Conservation (phyloP, 108 stramenopile genomes). For the Mediolabrus comicus region DNA sequence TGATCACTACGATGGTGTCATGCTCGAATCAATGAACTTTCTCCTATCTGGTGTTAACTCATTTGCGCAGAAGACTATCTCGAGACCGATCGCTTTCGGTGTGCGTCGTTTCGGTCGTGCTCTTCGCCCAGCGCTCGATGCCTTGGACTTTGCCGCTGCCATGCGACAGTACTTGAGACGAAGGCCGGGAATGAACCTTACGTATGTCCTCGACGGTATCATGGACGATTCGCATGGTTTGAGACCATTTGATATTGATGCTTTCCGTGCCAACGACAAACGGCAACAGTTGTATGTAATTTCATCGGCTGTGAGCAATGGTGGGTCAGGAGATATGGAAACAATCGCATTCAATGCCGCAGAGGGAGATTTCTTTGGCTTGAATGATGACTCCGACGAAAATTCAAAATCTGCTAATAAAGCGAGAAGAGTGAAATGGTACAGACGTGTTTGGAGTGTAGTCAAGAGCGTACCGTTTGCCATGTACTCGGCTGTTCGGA, state of each 20-base stretch:
- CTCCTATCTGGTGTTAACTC: slow-evolving; percentile 17
- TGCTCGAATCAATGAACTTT: slow-evolving; percentile 26
- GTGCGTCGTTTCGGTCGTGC: slow-evolving; percentile 10
- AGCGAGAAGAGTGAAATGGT: slow-evolving; percentile 14
- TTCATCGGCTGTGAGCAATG: slow-evolving; percentile 33
- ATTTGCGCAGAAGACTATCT: slow-evolving; percentile 9
- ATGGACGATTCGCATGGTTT: slow-evolving; percentile 44
- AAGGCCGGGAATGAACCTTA: slow-evolving; percentile 53
- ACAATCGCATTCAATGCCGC: not conserved
- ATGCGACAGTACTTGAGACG: slow-evolving; percentile 42
- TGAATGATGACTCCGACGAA: slow-evolving; percentile 13
- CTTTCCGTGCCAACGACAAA: slow-evolving; percentile 43
- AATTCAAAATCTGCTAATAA: not conserved
- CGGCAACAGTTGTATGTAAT: slow-evolving; percentile 43
- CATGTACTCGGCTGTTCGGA: slow-evolving; percentile 14
- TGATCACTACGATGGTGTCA: slow-evolving; percentile 38
- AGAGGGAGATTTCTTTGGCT: slow-evolving; percentile 50
- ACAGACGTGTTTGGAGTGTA: slow-evolving; percentile 15
- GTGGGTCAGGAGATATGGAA: slow-evolving; percentile 39
- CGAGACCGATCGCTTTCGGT: slow-evolving; percentile 30
- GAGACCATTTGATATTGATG: slow-evolving; percentile 48
- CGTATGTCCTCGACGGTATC: slow-evolving; percentile 46
- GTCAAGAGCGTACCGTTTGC: slow-evolving; percentile 17
- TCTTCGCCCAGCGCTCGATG: slow-evolving; percentile 23
- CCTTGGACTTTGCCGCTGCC: slow-evolving; percentile 33